Base-by-base conservation (phyloP, 2,329 filamentous ascomycete genomes). In the Aspergillus luchuensis region DNA sequence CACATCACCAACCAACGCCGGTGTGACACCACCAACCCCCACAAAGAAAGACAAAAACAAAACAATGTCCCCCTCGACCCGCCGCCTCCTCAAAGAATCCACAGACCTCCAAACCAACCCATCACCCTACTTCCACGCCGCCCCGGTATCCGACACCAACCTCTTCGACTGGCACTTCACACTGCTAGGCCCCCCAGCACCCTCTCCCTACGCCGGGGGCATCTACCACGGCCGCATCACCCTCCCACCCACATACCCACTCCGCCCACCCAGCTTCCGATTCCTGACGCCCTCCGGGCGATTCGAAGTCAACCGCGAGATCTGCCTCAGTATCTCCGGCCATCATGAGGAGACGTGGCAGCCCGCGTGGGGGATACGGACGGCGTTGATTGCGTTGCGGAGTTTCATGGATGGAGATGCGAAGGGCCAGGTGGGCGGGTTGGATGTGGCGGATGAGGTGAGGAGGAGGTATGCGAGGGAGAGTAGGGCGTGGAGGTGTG, bases 81-180 rank as follows among this genome's bases (percentile, higher is more conserved):
- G 71, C 47, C 73, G 72, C 53, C 71, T 74, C 23, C 70, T 97
- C 72, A 92, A 91, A 78, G 95, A 98, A 87, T 93, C 94, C 60
- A 85, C 90, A 61, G 95, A 98, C 75, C 86, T 99, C 58, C 88
- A 91, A 62, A 84, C 82, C 60, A 85, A 90, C 39, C 92, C 94
- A 4, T 95, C 91, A 2, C 82, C 91, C 57, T 92, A 97, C 80
- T 96, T 94, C 78, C 87, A 89, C 68, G 95, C 94, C 43, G 83
- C 88, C 4, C 95, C 95, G 0, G 75, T 80, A 41, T 86, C 94
- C 63, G 94, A 98, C 73, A 83, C 87, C 33, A 92, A 98, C 78
- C 88, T 99, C 57, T 97, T 97, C 79, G 93, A 98, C 79, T 99
- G 95, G 95, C 95, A 99, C 81, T 99, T 98, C 79, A 99, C 95